A percentile compares a stretch with the other conserved stretches of the same genome.
Evolutionary conservation across 2,329 filamentous ascomycete genomes (phyloP).

Genomic region (Penicillium frequentans): DNA sequence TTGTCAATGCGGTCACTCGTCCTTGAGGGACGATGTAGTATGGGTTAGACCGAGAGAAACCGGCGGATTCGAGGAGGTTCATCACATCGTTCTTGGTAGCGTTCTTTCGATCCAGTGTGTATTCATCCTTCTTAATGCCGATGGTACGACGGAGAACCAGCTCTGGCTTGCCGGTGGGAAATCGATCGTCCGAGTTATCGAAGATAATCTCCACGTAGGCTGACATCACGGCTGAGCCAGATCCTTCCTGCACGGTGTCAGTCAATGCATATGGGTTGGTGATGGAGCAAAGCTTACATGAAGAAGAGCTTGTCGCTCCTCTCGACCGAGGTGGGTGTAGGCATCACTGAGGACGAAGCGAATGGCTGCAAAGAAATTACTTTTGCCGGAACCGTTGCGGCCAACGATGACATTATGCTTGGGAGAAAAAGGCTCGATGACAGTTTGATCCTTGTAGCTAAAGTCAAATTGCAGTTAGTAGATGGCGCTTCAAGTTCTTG

Average conservation of each 20-base stretch:
- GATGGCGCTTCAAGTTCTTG: too few species aligned
- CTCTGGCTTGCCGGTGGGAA: conserved; percentile 89
- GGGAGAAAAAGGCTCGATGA: conserved; percentile 96
- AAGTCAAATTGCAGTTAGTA: background rate
- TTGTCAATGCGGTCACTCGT: conserved; percentile 90
- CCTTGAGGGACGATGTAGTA: conserved; percentile 99
- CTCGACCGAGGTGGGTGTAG: conserved; percentile 91
- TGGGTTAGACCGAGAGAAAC: conserved; percentile 94
- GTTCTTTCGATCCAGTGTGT: conserved; percentile 95
- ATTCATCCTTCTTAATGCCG: conserved; percentile 97
- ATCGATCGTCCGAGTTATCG: conserved; percentile 94
- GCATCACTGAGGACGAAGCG: conserved; percentile 97
- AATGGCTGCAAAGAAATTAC: conserved; percentile 99
- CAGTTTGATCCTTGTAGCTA: conserved; percentile 99
- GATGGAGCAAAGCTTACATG: conserved; percentile 55
- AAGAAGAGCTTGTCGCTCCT: conserved; percentile 93
- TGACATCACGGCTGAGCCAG: conserved; percentile 95
- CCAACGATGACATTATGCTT: conserved; percentile 98
- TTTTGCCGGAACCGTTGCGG: conserved; percentile 98
- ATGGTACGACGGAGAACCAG: conserved; percentile 91
- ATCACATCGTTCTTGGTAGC: conserved; percentile 92
- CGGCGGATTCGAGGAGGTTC: conserved; percentile 91
- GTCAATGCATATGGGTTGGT: background rate
- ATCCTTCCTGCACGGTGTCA: conserved; percentile 67
- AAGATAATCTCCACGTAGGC: conserved; percentile 99